Percentiles rank a stretch among this genome's conserved stretches.
These are phyloP conservation scores for Pulveroboletus sp. DNA, from an alignment of 768 basidiomycete species.

Conservation along the genomic window DNA sequence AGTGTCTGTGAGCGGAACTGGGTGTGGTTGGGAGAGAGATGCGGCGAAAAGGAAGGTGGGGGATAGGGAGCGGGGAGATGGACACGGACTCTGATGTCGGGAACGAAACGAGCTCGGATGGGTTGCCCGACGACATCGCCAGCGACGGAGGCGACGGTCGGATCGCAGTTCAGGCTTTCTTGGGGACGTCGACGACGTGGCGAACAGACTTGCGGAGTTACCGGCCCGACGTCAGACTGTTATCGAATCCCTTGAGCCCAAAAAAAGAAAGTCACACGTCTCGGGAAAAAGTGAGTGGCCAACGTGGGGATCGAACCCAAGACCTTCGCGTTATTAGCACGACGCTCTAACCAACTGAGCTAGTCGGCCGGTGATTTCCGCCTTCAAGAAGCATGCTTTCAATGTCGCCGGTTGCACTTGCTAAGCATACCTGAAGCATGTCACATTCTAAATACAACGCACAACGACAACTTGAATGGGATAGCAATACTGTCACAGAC, in stretches of 20 bases:
- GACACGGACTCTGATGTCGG: conserved; percentile 29
- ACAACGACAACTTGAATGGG: no score
- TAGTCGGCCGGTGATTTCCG: conserved; percentile 22
- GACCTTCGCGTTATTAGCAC: conserved; percentile 44
- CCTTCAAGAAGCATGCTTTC: not conserved
- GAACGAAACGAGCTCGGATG: conserved; percentile 26
- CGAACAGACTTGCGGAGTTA: conserved; percentile 3
- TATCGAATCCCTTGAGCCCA: conserved; percentile 17
- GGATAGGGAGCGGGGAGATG: conserved; percentile 34
- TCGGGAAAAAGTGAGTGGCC: conserved; percentile 37
- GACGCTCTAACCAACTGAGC: conserved; percentile 35
- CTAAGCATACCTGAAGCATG: no score
- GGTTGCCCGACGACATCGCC: conserved; percentile 18
- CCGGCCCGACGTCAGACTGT: conserved; percentile 23
- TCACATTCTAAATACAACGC: no score
- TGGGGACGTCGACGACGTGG: not conserved
- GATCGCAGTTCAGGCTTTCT: conserved; percentile 9
- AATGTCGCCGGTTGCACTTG: no score
- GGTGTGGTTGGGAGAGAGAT: conserved; percentile 59
- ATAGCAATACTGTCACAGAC: no score
- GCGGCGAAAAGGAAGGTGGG: conserved; percentile 59
- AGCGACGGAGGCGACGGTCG: conserved; percentile 9
- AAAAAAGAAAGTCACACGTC: conserved; percentile 2
- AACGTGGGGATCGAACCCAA: conserved; percentile 81
- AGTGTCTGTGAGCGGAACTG: conserved; percentile 51